phyloP scores from a whole-genome alignment of 139 green algal genomes.

The Chlamydomonas sp. region DNA sequence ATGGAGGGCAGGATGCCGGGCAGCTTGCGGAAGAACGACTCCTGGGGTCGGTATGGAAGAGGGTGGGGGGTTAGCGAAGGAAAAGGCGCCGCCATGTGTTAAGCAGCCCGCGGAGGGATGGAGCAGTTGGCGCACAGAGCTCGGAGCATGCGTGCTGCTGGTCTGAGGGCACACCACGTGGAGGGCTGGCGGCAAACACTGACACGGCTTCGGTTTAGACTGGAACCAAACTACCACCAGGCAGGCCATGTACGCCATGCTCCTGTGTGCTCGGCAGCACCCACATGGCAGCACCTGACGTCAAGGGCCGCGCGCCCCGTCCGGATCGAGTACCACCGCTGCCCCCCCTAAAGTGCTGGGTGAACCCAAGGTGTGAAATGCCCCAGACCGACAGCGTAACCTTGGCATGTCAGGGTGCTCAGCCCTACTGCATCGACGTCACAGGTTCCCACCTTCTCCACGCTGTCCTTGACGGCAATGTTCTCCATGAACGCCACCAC shows the following conservation, averaged over 20 bases:
- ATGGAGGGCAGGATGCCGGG: conserved; percentile 65
- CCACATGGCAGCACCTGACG: too few relatives aligned
- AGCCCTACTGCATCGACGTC: background rate
- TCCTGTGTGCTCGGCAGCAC: too few relatives aligned
- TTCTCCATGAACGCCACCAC: conserved; percentile 94
- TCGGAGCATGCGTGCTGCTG: too few relatives aligned
- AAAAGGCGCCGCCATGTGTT: background rate
- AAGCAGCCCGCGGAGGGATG: background rate
- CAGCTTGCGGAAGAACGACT: conserved; percentile 83
- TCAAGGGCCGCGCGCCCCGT: background rate
- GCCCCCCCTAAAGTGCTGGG: too few relatives aligned
- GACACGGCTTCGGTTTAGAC: too few relatives aligned
- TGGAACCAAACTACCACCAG: too few relatives aligned
- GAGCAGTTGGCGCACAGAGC: too few relatives aligned
- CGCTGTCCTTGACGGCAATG: conserved; percentile 84
- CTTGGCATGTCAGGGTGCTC: background rate
- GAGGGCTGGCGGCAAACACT: too few relatives aligned
- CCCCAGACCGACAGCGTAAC: background rate
- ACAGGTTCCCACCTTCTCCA: conserved; percentile 69
- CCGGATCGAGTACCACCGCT: background rate
- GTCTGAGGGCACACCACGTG: too few relatives aligned
- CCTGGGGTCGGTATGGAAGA: conserved; percentile 40
- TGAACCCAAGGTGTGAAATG: too few relatives aligned
- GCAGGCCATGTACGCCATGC: too few relatives aligned
- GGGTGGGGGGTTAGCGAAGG: background rate